Evolutionary conservation across 441 rosid genomes (phyloP), one percentile per base, ranked within the genome.

Genomic region (Monsonia emarginata): DNA sequence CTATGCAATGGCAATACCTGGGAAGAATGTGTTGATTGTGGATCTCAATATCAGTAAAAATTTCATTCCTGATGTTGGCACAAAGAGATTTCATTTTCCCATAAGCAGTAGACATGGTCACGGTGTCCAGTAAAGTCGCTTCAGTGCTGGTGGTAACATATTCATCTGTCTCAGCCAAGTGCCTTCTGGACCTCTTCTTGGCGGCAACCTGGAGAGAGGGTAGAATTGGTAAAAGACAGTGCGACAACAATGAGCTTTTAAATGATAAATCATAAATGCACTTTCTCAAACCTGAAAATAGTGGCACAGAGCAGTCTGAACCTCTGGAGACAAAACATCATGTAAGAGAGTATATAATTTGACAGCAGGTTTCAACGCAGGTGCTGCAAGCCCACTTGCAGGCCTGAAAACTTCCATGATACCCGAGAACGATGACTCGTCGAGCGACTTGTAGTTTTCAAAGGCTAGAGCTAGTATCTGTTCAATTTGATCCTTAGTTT

Each of bases 401-500:
- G 91, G 85, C 69, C 83, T 84, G 83, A 88, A 84, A 58, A 86
- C 83, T 40, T 86, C 96, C 78, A 72, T 72, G 68, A 89, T 80
- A 69, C 99, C 99, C 24, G 96, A 86, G 54, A 82, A 72, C 61
- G 86, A 72, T 31, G 96, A 83, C 73, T 94, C 99, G 58, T 91
- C 97, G 64, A 94, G 96, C 27, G 97, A 89, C 71, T 94, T 94
- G 77, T 94, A 94, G 72, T 89, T 91, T 85, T 86, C 95, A 71
- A 91, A 91, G 73, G 80, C 89, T 66, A 83, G 74, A 65, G 94
- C 80, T 72, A 94, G 92, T 69, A 88, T 86, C 77, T 89, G 99
- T 78, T 90, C 97, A 16, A 91, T 88, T 83, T 91, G 96, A 78
- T 94, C 97, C 79, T 82, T 94, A 75, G 85, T 85, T 80, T 91